These are phyloP conservation scores for Luzula sylvatica DNA, from an alignment of 176 grass and related monocot species.

Conservation along the genomic window DNA sequence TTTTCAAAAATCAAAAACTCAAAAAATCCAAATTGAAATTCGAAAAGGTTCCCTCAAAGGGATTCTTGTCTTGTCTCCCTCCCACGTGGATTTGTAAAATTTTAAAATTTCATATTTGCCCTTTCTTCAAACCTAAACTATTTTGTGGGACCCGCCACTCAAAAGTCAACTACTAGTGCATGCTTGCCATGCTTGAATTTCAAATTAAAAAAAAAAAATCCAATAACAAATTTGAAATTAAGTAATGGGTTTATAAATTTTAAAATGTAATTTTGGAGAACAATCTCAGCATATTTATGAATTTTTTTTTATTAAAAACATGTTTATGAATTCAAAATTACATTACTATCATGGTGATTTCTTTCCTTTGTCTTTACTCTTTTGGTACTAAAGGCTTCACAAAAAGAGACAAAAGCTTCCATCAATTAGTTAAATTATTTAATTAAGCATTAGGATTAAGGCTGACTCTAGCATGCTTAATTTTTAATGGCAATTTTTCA, in stretches of 20 bases:
- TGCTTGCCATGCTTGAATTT: no score
- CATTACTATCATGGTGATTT: no score
- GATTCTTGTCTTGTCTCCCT: conserved; percentile 6
- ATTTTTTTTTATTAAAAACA: no score
- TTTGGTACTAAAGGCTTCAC: conserved; percentile 2
- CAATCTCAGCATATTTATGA: no score
- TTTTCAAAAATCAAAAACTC: conserved; percentile 1
- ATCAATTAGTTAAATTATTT: conserved; percentile 10
- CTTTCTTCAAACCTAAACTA: neutral
- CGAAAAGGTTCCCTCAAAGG: neutral
- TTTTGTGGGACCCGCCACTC: neutral
- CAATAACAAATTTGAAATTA: no score
- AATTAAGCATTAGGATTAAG: conserved; percentile 6
- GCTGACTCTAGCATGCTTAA: conserved; percentile 13
- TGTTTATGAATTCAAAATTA: no score
- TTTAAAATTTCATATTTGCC: neutral
- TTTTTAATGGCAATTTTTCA: neutral
- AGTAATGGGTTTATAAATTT: no score
- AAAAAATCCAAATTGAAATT: conserved; percentile 11
- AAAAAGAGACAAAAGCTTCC: conserved; percentile 10
- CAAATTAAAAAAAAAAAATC: no score
- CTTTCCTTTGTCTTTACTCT: no score
- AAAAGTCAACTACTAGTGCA: neutral
- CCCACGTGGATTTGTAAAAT: conserved; percentile 9
- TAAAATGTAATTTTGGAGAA: no score